Evolutionary conservation across 1,139 yeast genomes (phyloP).

Genomic region (Debaryomyces coudertii): DNA sequence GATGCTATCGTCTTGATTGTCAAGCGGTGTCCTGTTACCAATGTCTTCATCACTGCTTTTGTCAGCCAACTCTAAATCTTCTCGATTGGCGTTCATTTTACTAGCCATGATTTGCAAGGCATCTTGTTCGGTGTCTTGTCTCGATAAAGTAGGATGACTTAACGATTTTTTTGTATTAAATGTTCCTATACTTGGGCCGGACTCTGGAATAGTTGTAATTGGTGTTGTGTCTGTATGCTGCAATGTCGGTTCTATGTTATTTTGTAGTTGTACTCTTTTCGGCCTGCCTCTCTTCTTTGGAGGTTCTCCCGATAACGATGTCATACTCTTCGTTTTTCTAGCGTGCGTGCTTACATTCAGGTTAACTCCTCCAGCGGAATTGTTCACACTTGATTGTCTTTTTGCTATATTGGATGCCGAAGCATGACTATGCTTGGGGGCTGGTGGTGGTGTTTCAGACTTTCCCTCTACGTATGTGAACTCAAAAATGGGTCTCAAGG

Average conservation of each 20-base stretch:
- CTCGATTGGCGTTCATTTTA: conserved; percentile 38
- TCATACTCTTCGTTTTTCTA: conserved; percentile 27
- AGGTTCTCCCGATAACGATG: conserved; percentile 30
- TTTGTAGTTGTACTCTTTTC: conserved; percentile 37
- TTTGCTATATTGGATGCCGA: conserved; percentile 55
- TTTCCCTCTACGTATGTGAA: conserved; percentile 59
- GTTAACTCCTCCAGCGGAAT: conserved; percentile 12
- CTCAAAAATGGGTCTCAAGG: conserved; percentile 69
- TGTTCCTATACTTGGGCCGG: conserved; percentile 35
- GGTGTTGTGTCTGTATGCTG: conserved; percentile 38
- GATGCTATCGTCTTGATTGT: conserved; percentile 6
- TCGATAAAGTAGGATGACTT: conserved; percentile 28
- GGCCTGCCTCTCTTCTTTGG: conserved; percentile 54
- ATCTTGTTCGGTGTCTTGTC: conserved; percentile 51
- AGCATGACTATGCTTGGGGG: conserved; percentile 83
- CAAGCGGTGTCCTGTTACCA: conserved; percentile 14
- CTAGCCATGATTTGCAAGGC: conserved; percentile 40
- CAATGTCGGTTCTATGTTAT: conserved; percentile 30
- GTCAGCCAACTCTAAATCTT: conserved; percentile 43
- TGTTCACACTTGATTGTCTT: conserved; percentile 26
- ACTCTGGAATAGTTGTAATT: conserved; percentile 18
- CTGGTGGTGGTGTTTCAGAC: conserved; percentile 73
- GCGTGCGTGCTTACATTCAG: conserved; percentile 16
- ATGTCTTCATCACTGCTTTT: conserved; percentile 34
- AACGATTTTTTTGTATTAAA: conserved; percentile 23